phyloP scores from a whole-genome alignment of 2,329 filamentous ascomycete genomes.

The Pleurostoma richardsiae region DNA sequence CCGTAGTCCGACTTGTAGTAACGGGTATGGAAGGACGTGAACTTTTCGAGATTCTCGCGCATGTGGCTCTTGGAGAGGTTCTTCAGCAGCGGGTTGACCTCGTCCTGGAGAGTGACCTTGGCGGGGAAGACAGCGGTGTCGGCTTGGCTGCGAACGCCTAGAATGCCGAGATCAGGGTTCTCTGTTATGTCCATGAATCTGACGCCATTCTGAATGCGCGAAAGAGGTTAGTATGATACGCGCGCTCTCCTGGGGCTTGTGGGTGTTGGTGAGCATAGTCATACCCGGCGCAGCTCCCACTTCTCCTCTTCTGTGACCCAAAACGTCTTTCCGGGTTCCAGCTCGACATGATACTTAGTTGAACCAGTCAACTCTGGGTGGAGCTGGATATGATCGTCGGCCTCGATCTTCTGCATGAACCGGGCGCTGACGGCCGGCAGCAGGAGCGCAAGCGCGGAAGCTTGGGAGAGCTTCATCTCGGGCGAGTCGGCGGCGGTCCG shows the following conservation, averaged over 20 bases:
- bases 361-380: constrained; percentile 25
- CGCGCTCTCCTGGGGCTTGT: not conserved
- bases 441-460: constrained; percentile 49
- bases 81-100: constrained; percentile 51
- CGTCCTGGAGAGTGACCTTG: constrained; percentile 50
- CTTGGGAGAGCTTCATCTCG: constrained; percentile 47
- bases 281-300: constrained; percentile 80
- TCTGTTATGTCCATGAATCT: constrained; percentile 78
- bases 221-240: too few relatives aligned
- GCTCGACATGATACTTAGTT: constrained; percentile 72
- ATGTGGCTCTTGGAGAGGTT: constrained; percentile 61
- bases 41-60: constrained; percentile 58
- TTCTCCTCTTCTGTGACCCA: constrained; percentile 95
- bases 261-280: constrained; percentile 19
- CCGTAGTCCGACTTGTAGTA: constrained; percentile 64
- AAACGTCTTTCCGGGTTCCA: constrained; percentile 73
- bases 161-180: constrained; percentile 49
- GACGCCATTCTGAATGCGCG: constrained; percentile 50
- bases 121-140: constrained; percentile 42
- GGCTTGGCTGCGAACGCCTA: constrained; percentile 12
- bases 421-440: constrained; percentile 50
- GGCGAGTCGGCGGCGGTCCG: not conserved
- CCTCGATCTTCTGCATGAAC: constrained; percentile 49
- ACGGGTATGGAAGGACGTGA: constrained; percentile 62
- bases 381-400: constrained; percentile 41